Conservation (phyloP, 2,329 filamentous ascomycete genomes). For the Trichoderma koningii region DNA sequence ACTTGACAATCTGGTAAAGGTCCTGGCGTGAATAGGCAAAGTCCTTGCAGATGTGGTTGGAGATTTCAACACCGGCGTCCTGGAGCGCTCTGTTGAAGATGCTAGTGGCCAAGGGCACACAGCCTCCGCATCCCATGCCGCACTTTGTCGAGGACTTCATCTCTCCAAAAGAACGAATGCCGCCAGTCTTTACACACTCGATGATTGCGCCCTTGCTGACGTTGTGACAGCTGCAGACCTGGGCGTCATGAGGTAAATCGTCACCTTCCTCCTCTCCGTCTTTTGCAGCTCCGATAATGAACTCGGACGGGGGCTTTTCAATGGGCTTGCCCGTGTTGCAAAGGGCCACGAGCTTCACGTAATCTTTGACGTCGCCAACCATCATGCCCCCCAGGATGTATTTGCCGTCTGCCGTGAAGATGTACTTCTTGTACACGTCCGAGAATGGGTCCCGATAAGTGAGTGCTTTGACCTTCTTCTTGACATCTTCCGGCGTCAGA, state of each 20-base stretch:
- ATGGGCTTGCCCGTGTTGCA: slow-evolving; percentile 81
- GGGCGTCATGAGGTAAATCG: slow-evolving; percentile 80
- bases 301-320: slow-evolving; percentile 75
- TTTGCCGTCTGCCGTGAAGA: slow-evolving; percentile 88
- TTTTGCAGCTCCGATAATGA: slow-evolving; percentile 78
- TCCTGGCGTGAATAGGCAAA: slow-evolving; percentile 83
- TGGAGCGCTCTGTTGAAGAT: slow-evolving; percentile 91
- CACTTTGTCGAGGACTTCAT: slow-evolving; percentile 91
- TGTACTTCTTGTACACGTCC: slow-evolving; percentile 89
- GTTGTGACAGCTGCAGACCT: slow-evolving; percentile 92
- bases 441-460: slow-evolving; percentile 89
- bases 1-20: slow-evolving; percentile 85
- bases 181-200: slow-evolving; percentile 70
- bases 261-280: slow-evolving; percentile 71
- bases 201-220: slow-evolving; percentile 83
- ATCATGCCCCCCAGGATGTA: slow-evolving; percentile 95
- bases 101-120: slow-evolving; percentile 81
- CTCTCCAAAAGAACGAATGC: slow-evolving; percentile 77
- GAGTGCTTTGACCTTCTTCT: slow-evolving; percentile 68
- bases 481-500: neutral
- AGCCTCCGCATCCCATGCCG: slow-evolving; percentile 87
- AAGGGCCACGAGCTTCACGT: slow-evolving; percentile 84
- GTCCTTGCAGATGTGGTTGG: slow-evolving; percentile 82
- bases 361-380: slow-evolving; percentile 90
- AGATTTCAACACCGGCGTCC: slow-evolving; percentile 81